Percentiles rank a stretch among this genome's conserved stretches.
These are phyloP conservation scores for Aspergillus novoparasiticus DNA, from an alignment of 2,329 filamentous ascomycete genomes.

Conservation along the genomic window DNA sequence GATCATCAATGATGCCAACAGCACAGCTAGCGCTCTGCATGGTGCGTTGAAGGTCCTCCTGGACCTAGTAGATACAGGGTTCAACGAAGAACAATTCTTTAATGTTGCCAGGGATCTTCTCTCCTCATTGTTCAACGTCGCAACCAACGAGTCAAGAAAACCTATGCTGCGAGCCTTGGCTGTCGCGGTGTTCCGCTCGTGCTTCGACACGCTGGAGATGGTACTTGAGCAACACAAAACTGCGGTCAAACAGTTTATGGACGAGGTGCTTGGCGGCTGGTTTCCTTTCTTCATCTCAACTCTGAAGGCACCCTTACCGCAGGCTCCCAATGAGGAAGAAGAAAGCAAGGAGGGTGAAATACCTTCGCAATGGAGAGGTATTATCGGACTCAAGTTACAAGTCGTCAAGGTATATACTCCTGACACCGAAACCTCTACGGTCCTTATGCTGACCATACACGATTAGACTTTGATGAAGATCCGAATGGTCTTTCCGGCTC, in stretches of 20 bases:
- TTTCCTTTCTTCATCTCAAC: constrained; percentile 83
- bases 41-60: constrained; percentile 84
- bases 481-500: constrained; percentile 76
- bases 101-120: constrained; percentile 83
- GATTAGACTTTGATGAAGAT: constrained; percentile 81
- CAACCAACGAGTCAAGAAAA: constrained; percentile 73
- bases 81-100: constrained; percentile 96
- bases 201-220: constrained; percentile 95
- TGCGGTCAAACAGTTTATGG: constrained; percentile 85
- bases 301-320: constrained; percentile 73
- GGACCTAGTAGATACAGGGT: constrained; percentile 88
- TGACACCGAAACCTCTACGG: background rate
- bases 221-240: constrained; percentile 89
- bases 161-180: constrained; percentile 78
- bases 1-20: constrained; percentile 67
- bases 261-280: constrained; percentile 82
- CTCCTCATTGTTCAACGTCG: constrained; percentile 79
- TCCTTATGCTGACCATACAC: constrained; percentile 15
- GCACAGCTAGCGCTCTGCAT: constrained; percentile 78
- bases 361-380: constrained; percentile 74
- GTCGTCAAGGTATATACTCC: constrained; percentile 69
- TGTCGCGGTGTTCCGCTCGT: constrained; percentile 85
- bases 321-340: constrained; percentile 59
- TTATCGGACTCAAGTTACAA: constrained; percentile 87
- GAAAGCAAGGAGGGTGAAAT: constrained; percentile 56